Evolutionary conservation across 2,329 filamentous ascomycete species (phyloP), one percentile per base, ranked within the genome.

Genomic region (Aspergillus ochraceoroseus): DNA sequence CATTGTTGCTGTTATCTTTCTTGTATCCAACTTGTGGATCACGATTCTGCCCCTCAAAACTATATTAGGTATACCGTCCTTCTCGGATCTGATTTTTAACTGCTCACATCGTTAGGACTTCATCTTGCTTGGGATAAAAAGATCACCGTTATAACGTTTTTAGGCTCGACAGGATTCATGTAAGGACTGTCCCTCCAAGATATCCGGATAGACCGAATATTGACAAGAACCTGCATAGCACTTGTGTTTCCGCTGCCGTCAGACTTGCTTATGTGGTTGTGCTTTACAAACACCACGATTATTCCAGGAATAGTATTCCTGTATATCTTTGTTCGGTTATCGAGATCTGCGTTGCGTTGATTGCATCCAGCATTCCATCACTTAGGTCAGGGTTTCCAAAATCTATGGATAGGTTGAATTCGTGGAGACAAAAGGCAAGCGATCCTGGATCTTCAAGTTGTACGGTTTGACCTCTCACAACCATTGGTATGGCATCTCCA

Each of bases 81-180:
- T 9, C 4, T 3, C 3, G 8, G 8, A n/a, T 5, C 0, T n/a
- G 4, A 12, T 8, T 8, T 6, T 7, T 15, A 1, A 13, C 20
- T 15, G 7, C 7, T 18, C n/a, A 27, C 9, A 22, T 22, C 7
- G 15, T 1, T 6, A 36, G 33, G 13, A 9, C 33, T 36, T 17
- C 33, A 36, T 3, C 11, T 36, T 8, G 12, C 11, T 6, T 13
- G 23, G 4, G 13, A 5, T n/a, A n/a, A 17, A 3, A 36, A 27
- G n/a, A 7, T 27, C 2, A 7, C 8, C 5, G 25, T 36, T 11
- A 7, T 36, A 2, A 8, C 12, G 20, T 18, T 36, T 9, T 7
- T 36, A 11, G 26, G 33, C 14, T 36, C 33, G 9, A 36, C 33
- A 6, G 33, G 33, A 7, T 13, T 36, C 3, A 4, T 36, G 33